These are phyloP conservation scores for Cystobasidium sp. DNA, from an alignment of 1,284 basidiomycete species.

Conservation along the genomic window DNA sequence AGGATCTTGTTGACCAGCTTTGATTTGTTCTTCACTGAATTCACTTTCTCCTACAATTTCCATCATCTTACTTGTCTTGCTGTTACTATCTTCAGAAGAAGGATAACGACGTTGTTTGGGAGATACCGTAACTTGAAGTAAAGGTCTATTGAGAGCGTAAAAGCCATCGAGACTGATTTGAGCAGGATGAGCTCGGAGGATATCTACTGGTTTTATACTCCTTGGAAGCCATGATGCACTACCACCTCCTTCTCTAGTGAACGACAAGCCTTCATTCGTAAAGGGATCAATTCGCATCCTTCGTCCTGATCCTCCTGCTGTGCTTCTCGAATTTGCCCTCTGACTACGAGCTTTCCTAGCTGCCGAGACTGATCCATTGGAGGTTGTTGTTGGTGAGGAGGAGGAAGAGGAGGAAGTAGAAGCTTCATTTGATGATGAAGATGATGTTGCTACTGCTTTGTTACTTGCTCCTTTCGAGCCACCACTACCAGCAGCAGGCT, in stretches of 20 bases:
- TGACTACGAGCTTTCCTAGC: constrained; percentile 30
- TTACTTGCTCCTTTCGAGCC: neutral
- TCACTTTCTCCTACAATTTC: constrained; percentile 36
- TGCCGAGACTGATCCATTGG: neutral
- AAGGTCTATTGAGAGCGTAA: constrained; percentile 28
- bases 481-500: constrained; percentile 7
- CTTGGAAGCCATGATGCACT: constrained; percentile 13
- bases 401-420: neutral
- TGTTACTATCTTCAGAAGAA: constrained; percentile 11
- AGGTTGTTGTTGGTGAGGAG: constrained; percentile 1
- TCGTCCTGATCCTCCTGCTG: neutral
- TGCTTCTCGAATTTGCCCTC: constrained; percentile 21
- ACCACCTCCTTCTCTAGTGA: neutral
- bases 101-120: constrained; percentile 22
- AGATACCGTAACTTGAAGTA: constrained; percentile 37
- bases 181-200: constrained; percentile 19
- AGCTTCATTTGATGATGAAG: constrained; percentile 2
- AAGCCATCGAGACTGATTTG: constrained; percentile 35
- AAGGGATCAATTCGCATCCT: constrained; percentile 29
- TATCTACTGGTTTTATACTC: constrained; percentile 31
- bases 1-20: constrained; percentile 11
- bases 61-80: constrained; percentile 6
- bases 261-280: neutral
- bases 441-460: constrained; percentile 11
- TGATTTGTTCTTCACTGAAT: constrained; percentile 18